Evolutionary conservation across 495 filamentous ascomycete species (phyloP), one percentile per base, ranked within the genome.

Genomic region (Hyphodiscus hymeniophilus): DNA sequence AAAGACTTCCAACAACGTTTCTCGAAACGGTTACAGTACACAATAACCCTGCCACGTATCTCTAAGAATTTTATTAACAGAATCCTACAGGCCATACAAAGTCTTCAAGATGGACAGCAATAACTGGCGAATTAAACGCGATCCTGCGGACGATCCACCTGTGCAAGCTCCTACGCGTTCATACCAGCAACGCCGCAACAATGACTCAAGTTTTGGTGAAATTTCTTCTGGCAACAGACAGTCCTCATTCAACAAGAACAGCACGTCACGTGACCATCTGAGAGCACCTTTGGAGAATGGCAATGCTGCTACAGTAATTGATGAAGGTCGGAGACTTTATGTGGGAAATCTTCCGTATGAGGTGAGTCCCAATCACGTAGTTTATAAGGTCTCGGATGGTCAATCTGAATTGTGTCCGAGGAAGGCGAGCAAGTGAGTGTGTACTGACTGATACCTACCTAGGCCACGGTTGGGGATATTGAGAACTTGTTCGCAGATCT

Each of bases 341-440:
- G 69, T 85, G 7, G 81, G 81, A 54, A 86, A 85, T 56, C 69
- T 85, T 60, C 76, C 75, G 6, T 86, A 85, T 57, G 69, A 70
- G 33, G 79, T 28, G 10, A 28, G 26, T 28, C 10, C 10, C 77
- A 36, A 28, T 28, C 26, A 28, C 10, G 4, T 10, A 28, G 4
- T 28, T 28, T 10, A 28, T 5, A 28, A 10, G 26, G 26, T 28
- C 5, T 28, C 4, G 26, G 26, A 28, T 28, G 26, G 26, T 28
- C 26, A 28, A 5, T 10, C 26, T 28, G 26, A 28, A 5, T 28
- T 28, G 4, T n/a, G n/a, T n/a, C n/a, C n/a, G n/a, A n/a, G n/a
- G 26, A 28, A 28, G 10, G 10, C 5, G 10, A 28, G 5, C 26
- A 10, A 28, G 10, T 28, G 26, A 28, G 10, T 28, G 26, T n/a